Base-by-base conservation (phyloP, 2,329 filamentous ascomycete genomes). In the Verticillium isaacii region DNA sequence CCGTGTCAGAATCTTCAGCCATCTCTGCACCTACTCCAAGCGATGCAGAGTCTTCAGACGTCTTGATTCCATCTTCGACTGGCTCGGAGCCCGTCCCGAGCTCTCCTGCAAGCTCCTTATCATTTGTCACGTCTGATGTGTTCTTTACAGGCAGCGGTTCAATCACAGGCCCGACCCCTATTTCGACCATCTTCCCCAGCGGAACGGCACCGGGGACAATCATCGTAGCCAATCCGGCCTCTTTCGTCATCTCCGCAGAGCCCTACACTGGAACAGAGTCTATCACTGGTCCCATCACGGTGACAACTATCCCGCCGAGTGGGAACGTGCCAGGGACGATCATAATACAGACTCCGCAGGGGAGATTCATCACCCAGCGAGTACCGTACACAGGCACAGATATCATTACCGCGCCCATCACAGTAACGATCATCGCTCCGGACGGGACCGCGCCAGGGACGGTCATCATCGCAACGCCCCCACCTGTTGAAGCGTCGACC, bases 231-330 rank as follows among this genome's bases (percentile, higher is more conserved):
- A 45, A 60, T 25, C 62, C 61, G 9, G 63, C 57, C 15, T 62
- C 58, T 14, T 64, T 57, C 45, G 59, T 60, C 32, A 64, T 63
- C 5, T 59, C 63, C 5, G 61, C 64, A 8, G 56, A 56, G 12
- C 36, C 64, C 52, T 59, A 61, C 17, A 61, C 39, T 8, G 63
- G 60, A 4, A 34, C 34, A 5, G 59, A 45, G 1, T 54, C 54
- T 17, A 15, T 60, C 1, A 29, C 45, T 1, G 50, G 25, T 2
- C 23, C 59, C 6, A 63, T 61, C 0, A 66, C 63, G 2, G 66
- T 65, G 2, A 63, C 62, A 17, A 65, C 65, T 0, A 55, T 66
- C 0, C 55, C 60, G 6, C 62, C 64, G 0, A 65, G 58, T 36
- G 64, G 63, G 14, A 62, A 60, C 1, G 52, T 32, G 4, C 56